Base-by-base conservation (phyloP, 2,329 filamentous ascomycete species). In the Colletotrichum eremochloae region DNA sequence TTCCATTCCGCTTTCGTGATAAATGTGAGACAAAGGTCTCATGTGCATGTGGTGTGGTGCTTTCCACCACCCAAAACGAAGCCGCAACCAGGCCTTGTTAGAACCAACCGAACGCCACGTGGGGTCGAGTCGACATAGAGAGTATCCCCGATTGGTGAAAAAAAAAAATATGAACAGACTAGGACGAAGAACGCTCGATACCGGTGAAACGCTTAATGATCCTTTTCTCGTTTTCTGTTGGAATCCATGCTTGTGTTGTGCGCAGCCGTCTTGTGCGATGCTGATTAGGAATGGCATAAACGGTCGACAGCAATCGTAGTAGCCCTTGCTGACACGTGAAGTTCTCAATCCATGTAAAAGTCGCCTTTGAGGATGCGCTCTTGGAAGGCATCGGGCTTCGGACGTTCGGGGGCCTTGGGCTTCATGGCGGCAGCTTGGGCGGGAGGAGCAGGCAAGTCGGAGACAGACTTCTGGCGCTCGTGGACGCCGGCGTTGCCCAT, bases 291-390 rank as follows among this genome's bases (percentile, higher is more conserved):
- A 60, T 65, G 58, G 62, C 57, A 57, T 24, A 24, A 12, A 44
- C 53, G 8, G 14, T 71, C 18, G 58, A 62, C 67, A 44, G 52
- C 42, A 53, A 18, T 58, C 36, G 50, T 46, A 33, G 48, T 33
- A 61, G 53, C 33, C 33, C 53, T 33, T 33, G 48, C 18, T 9
- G 7, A 44, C 24, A 1, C 20, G 8, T 29, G 3, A 15, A 6
- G n/a, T n/a, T 31, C 73, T 87, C 87, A 97, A 80, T 98, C 95
- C 95, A 98, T 98, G 85, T 96, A 96, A 79, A 99, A 98, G 79
- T 99, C 96, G 57, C 96, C 96, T 85, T 97, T 96, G 76, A 99
- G 88, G 78, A 99, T 98, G 76, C 97, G 91, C 87, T 99, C 96
- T 83, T 98, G 95, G 85, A 98, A 96, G 74, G 93, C 93, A 84